Conservation (phyloP, 768 basidiomycete species). For the Roridomyces roridus region DNA sequence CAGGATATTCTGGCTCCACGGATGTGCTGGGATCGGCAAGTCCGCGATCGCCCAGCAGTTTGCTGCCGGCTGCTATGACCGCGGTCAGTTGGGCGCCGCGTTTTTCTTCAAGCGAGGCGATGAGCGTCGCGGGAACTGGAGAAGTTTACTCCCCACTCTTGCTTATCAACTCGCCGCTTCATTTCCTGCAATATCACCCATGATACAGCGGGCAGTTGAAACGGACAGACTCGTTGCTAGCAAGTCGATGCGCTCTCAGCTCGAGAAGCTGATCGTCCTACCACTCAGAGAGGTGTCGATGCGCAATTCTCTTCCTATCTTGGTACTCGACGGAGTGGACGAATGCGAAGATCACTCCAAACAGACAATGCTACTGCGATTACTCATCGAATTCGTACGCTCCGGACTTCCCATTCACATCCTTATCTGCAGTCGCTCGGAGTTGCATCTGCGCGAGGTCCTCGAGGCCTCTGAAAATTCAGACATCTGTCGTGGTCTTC, state of each 20-base stretch:
- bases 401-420: slow-evolving; percentile 24
- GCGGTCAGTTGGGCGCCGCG: slow-evolving; percentile 23
- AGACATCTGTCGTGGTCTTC: too few species aligned
- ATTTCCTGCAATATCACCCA: background rate
- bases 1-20: too few species aligned
- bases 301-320: background rate
- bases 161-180: slow-evolving; percentile 26
- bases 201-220: background rate
- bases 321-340: slow-evolving; percentile 35
- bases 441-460: slow-evolving; percentile 23
- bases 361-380: slow-evolving; percentile 8
- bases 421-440: slow-evolving; percentile 35
- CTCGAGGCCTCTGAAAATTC: slow-evolving; percentile 21
- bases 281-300: background rate
- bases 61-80: slow-evolving; percentile 33
- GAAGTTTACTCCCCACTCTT: slow-evolving; percentile 27
- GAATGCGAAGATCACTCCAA: too few species aligned
- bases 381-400: slow-evolving; percentile 8
- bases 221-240: background rate
- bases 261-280: background rate
- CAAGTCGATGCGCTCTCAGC: background rate
- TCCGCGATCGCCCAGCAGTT: too few species aligned
- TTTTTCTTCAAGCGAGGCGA: slow-evolving; percentile 26
- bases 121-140: background rate
- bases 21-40: too few species aligned